Evolutionary conservation across 169 alveolate species (phyloP), one percentile per base, ranked within the genome.

Genomic region (Blepharisma undulans): DNA sequence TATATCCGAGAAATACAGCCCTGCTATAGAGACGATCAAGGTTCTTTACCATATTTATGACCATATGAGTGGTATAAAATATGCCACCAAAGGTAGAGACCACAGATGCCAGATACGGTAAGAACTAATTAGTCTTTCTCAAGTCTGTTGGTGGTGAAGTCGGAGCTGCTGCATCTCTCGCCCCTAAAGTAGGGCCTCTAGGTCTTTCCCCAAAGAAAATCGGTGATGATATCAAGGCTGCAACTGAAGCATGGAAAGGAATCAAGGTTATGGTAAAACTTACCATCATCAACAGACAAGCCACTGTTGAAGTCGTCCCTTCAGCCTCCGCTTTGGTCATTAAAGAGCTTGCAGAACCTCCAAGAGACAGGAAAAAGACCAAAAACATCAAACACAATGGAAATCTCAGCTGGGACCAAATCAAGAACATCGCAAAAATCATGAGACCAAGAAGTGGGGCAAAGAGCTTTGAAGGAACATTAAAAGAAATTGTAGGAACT

Each of bases 101-200:
- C 29, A 33, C 34, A 72, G 89, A 82, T 19, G 34, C 30, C 1
- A 36, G 77, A 82, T 21, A 25, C 60, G 87, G 87, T 79, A 79
- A 29, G 25, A n/a, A 29, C 87, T 79, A 92, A 84, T 84, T 87
- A 86, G 92, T 99, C 90, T 98, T 96, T 97, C 95, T 99, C 94
- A 98, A 99, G 93, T 99, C 98, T 92, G 97, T 98, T 48, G 99
- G 99, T 88, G 99, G 99, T 27, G 99, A 98, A 94, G 98, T 98
- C 61, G 99, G 99, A 72, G 99, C 99, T 72, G 98, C 99, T 34
- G 98, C 99, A 36, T 99, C 98, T 84, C 97, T 99, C 48, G 99
- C 99, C 66, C 99, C 99, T 10, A 99, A 99, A 94, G 96, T 98
- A 87, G 99, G 99, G 91, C 99, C 99, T 36, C 97, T 98, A 76